These are phyloP conservation scores for Podila horticola DNA, from an alignment of 192 early-diverging fungal species.

Conservation along the genomic window DNA sequence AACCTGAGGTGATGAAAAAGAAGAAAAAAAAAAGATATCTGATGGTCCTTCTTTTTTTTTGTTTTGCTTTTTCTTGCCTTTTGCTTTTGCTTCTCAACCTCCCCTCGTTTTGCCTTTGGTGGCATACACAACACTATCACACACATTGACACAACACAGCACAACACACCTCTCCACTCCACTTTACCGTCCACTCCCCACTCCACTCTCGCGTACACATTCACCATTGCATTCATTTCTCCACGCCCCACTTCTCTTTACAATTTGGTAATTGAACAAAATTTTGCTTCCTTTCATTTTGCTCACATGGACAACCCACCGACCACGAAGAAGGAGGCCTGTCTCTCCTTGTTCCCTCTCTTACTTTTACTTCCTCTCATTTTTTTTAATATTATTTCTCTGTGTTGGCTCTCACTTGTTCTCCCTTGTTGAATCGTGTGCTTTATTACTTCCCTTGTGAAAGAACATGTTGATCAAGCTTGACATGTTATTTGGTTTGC, in stretches of 20 bases:
- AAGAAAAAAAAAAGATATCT: neutral
- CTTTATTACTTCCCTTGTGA: too few species aligned
- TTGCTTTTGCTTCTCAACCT: neutral
- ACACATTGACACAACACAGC: neutral
- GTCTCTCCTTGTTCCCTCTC: slow-evolving; percentile 3
- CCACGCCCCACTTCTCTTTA: too few species aligned
- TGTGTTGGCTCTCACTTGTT: too few species aligned
- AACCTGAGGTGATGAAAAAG: neutral
- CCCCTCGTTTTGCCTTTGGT: neutral
- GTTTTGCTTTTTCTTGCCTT: neutral
- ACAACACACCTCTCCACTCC: neutral
- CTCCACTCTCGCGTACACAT: neutral
- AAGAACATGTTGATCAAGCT: too few species aligned
- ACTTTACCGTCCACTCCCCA: neutral
- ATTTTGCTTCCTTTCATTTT: too few species aligned
- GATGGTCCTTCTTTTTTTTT: neutral
- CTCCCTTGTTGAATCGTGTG: too few species aligned
- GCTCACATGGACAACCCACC: too few species aligned
- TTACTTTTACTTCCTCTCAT: neutral
- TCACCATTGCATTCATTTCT: neutral
- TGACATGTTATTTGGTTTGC: neutral
- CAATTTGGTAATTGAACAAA: too few species aligned
- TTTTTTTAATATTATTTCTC: too few species aligned
- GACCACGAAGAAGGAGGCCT: too few species aligned
- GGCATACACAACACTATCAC: too few species aligned